Evolutionary conservation across 2,329 filamentous ascomycete genomes (phyloP), one percentile per base, ranked within the genome.

Genomic region (Coniella vitis): DNA sequence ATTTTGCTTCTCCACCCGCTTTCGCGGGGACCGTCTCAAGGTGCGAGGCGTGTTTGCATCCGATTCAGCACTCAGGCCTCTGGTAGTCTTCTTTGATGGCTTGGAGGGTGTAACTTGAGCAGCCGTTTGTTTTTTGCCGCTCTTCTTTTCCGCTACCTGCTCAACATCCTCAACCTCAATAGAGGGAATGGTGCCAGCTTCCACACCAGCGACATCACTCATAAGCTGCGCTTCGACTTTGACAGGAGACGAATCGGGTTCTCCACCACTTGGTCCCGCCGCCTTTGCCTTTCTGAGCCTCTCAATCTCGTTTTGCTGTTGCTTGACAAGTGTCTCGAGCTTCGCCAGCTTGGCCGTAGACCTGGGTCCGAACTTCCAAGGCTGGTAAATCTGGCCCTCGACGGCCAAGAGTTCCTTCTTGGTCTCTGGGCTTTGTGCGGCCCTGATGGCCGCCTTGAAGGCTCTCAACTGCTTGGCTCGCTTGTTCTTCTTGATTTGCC

Each of bases 1-100:
- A 16, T n/a, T 16, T 12, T 29, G 16, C 29, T 45, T 47, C 17
- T 25, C 38, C 9, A 45, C 37, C 40, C 40, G 51, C 31, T 53
- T 53, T 37, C 48, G 36, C n/a, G 51, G 51, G 14, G 48, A 53
- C 21, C 51, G 51, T 25, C 51, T 51, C 31, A 53, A 22, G 40
- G 40, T 53, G 13, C 51, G 48, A 17, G 51, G 48, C 31, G 51
- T 53, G 31, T 16, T 45, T 25, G 51, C 48, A 16, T 53, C 34
- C 4, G 51, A 50, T n/a, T 53, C 51, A 14, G 48, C 51, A 45
- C 51, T 53, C 3, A 44, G 51, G 4, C 47, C 40, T 10, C 51
- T 40, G 19, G 31, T 31, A 17, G 25, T 21, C 37, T 45, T 47
- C 38, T 22, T 51, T 10, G 51, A n/a, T 7, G 48, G 14, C 19